Evolutionary conservation across 768 basidiomycete genomes (phyloP).

Genomic region (Rhodotorula graminis): DNA sequence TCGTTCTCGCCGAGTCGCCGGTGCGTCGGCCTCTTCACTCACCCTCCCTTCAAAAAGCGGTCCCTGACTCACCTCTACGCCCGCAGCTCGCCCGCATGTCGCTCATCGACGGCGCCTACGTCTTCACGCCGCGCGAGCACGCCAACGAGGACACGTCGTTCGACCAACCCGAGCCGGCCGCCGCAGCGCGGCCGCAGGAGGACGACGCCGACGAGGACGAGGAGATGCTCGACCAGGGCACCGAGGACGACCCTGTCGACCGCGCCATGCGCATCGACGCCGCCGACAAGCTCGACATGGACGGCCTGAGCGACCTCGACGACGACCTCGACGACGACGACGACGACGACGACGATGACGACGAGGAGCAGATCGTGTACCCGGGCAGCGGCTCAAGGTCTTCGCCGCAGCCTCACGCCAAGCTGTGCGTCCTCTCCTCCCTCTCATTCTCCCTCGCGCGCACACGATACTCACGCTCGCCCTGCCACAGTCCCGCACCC

Average conservation of each 20-base stretch:
- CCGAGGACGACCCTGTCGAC: conserved; percentile 75
- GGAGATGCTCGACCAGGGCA: conserved; percentile 52
- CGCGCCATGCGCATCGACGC: conserved; percentile 54
- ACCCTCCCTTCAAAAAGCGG: not conserved
- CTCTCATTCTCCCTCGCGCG: not conserved
- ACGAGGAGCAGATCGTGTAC: conserved; percentile 68
- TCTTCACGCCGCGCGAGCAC: conserved; percentile 22
- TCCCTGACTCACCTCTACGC: not conserved
- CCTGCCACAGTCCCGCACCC: not conserved
- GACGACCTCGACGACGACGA: conserved; percentile 58
- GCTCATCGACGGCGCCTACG: conserved; percentile 27
- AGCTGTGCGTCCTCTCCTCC: not conserved
- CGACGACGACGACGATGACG: conserved; percentile 56
- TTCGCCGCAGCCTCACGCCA: not conserved
- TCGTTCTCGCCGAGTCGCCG: conserved; percentile 57
- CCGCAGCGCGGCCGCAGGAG: conserved; percentile 22
- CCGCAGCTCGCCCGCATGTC: conserved; percentile 21
- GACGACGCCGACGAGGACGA: conserved; percentile 50
- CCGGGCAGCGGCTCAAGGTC: not conserved
- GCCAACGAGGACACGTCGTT: not conserved
- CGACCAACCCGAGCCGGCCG: not conserved
- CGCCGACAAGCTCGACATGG: conserved; percentile 57
- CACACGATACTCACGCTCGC: not conserved
- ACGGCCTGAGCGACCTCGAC: conserved; percentile 55
- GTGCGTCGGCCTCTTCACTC: conserved; percentile 47